Percentiles rank a stretch among this genome's conserved stretches.
phyloP scores from a whole-genome alignment of 2,329 filamentous ascomycete genomes.

The Ceratocystis cacaofunesta region DNA sequence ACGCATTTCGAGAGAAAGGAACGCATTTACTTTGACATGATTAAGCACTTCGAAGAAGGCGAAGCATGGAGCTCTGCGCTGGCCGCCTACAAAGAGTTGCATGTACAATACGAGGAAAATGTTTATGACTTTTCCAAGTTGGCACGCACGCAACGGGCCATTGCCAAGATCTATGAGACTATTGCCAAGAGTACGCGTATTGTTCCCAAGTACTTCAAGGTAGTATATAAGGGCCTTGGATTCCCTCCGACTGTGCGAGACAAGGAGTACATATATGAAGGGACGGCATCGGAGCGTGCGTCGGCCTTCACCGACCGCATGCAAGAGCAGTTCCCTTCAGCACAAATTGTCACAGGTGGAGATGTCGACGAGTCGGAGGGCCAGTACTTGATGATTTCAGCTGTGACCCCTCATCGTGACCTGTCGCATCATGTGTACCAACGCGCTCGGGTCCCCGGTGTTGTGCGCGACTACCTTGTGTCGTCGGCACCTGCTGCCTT shows the following conservation, averaged over 20 bases:
- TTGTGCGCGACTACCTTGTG: conserved; percentile 74
- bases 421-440: conserved; percentile 73
- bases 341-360: conserved; percentile 59
- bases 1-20: conserved; percentile 87
- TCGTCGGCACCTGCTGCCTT: conserved; percentile 65
- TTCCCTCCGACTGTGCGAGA: conserved; percentile 70
- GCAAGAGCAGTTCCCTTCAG: conserved; percentile 76
- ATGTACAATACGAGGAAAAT: conserved; percentile 78
- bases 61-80: conserved; percentile 84
- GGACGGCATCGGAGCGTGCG: conserved; percentile 58
- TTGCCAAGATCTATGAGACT: conserved; percentile 81
- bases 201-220: conserved; percentile 78
- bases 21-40: conserved; percentile 82
- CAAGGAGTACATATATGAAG: conserved; percentile 88
- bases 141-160: conserved; percentile 74
- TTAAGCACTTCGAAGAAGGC: conserved; percentile 88
- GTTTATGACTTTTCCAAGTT: conserved; percentile 85
- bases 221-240: conserved; percentile 75
- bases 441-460: conserved; percentile 65
- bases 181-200: conserved; percentile 68
- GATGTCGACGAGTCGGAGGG: conserved; percentile 71
- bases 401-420: conserved; percentile 70
- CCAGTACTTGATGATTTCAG: conserved; percentile 72
- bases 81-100: conserved; percentile 77
- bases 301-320: conserved; percentile 78